Base-by-base conservation (phyloP, 345 rosid genomes). In the Acer campestre region DNA sequence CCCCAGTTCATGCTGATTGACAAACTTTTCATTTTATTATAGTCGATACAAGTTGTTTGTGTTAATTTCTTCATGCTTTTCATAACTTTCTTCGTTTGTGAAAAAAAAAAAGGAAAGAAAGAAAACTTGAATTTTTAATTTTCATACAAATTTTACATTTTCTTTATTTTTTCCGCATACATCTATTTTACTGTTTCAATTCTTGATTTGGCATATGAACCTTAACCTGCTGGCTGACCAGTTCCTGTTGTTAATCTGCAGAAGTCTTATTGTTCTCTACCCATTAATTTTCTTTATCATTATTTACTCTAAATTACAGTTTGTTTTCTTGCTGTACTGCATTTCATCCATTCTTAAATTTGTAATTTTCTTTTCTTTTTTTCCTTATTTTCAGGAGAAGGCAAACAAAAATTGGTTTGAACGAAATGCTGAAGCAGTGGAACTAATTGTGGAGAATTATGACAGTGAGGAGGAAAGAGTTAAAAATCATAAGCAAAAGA, bases 401-500 rank as follows among this genome's bases (percentile, higher is more conserved):
- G 95, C 93, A 35, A 84, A 88, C 61, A 90, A 89, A 88, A 90
- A 85, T 75, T 92, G 99, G 98, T 84, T 92, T 76, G 91, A 92
- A 74, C 86, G 88, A 70, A 91, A 89, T 83, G 98, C 98, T 1
- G 97, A 94, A 85, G 79, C 90, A 56, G 69, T 92, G 79, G 94
- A 91, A 80, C 82, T 94, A 22, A 85, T 83, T 38, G 62, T 96
- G 77, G 99, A 96, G 70, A 80, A 88, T 29, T 83, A 87, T 23
- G 98, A 94, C 75, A 94, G 95, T 76, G 99, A 96, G 83, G 98
- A 91, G 62, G 99, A 96, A 77, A 89, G 86, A 87, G 97, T 82
- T 48, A 88, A 86, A 78, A 90, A 78, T 22, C 79, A 76, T 85
- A 89, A 86, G 86, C 86, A 86, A 86, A 88, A 87, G 80, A 93